Conservation (phyloP, 2,329 filamentous ascomycete genomes). For the Emmonsiellopsis sp. region DNA sequence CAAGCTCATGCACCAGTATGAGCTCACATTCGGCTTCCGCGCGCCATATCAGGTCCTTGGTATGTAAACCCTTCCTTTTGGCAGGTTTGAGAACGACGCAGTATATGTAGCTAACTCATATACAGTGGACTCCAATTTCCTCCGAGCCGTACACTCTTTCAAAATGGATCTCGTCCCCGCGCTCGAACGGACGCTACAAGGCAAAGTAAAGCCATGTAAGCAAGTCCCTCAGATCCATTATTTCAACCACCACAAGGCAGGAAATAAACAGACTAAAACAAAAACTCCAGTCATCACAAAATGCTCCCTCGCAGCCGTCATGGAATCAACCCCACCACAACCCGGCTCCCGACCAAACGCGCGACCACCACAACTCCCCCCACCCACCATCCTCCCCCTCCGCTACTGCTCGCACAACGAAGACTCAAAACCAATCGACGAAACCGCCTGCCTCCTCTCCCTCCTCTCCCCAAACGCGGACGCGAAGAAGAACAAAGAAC, state of each 20-base stretch:
- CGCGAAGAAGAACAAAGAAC: constrained; percentile 37
- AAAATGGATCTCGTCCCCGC: constrained; percentile 80
- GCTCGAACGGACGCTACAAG: constrained; percentile 74
- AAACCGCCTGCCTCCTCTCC: constrained; percentile 36
- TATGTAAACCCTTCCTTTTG: constrained; percentile 29
- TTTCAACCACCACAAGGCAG: neutral
- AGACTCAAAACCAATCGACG: constrained; percentile 32
- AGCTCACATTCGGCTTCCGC: constrained; percentile 78
- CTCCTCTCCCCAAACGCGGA: constrained; percentile 29
- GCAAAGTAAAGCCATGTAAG: constrained; percentile 69
- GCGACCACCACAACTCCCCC: constrained; percentile 34
- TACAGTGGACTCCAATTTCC: constrained; percentile 71
- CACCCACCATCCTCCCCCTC: constrained; percentile 35
- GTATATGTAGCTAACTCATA: neutral
- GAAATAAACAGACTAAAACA: neutral
- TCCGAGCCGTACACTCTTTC: constrained; percentile 69
- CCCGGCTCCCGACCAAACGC: constrained; percentile 30
- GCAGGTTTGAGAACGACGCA: neutral
- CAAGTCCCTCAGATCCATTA: neutral
- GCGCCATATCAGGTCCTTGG: constrained; percentile 86
- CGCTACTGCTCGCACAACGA: constrained; percentile 39
- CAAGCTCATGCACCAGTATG: constrained; percentile 91
- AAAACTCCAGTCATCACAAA: constrained; percentile 63
- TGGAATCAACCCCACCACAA: constrained; percentile 28
- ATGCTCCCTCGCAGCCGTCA: constrained; percentile 37